Base-by-base conservation (phyloP, 805 yeast genomes). In the Metschnikowia anglica region DNA sequence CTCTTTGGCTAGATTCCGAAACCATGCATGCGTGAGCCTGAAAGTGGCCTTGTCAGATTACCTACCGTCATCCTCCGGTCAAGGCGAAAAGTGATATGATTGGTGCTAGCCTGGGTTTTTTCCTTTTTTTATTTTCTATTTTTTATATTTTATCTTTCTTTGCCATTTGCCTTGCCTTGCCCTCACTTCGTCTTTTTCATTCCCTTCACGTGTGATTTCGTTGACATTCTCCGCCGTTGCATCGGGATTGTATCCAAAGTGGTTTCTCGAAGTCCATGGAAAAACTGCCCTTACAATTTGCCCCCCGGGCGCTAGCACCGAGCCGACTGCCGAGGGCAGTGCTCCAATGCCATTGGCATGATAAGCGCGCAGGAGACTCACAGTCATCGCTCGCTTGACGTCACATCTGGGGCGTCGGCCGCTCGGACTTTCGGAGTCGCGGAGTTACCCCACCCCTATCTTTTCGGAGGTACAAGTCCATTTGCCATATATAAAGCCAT, bases 401-500 rank as follows among this genome's bases (percentile, higher is more conserved):
- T 52, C 55, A 52, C 47, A 24, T 25, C 12, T 26, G 16, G 5
- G 16, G 29, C 29, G 29, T 13, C 12, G 27, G 27, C 5, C 27
- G 27, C 9, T 23, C 25, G 25, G 25, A 23, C 9, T 10, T 23
- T 35, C 44, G 28, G 17, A n/a, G 35, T 46, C 43, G 52, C 54
- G 44, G 48, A 40, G 47, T 26, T 29, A 29, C 34, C 37, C 38
- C 44, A 27, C 33, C 41, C 39, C 47, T 28, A 18, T 16, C 15
- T 24, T 33, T 26, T 42, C 56, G 56, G 56, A 47, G 26, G 44
- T 52, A 51, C 53, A 52, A 35, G 46, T 52, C 56, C 56, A 48
- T 39, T 4, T 13, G 3, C 9, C n/a, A 20, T 37, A 47, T 52
- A 52, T 43, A 52, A 34, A 39, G 28, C 16, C 15, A 10, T 26